phyloP scores from a whole-genome alignment of 352 stramenopile genomes.

The Pythium grandisporangium region DNA sequence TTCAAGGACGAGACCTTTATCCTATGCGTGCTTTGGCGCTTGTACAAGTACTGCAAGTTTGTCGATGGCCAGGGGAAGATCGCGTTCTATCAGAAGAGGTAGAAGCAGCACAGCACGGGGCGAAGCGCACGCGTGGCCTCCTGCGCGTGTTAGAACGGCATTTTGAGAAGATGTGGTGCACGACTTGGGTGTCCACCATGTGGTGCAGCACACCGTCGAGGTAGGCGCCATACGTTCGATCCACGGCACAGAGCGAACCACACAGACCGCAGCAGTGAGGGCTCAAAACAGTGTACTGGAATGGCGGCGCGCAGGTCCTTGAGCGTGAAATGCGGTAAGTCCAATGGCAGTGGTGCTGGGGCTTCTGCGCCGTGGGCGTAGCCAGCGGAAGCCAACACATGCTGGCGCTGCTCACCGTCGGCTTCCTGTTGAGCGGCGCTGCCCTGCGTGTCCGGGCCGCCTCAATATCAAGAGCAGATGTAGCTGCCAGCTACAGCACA shows the following conservation, averaged over 20 bases:
- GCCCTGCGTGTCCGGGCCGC: constrained; percentile 28
- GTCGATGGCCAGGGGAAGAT: constrained; percentile 89
- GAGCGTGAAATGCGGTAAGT: constrained; percentile 80
- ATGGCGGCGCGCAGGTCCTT: constrained; percentile 87
- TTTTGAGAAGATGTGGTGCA: constrained; percentile 99
- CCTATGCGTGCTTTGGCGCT: constrained; percentile 86
- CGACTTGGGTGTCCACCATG: constrained; percentile 97
- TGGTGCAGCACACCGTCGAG: constrained; percentile 97
- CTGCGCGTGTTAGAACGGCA: constrained; percentile 97
- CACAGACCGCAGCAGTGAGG: constrained; percentile 90
- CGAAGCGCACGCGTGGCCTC: constrained; percentile 94
- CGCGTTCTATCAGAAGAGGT: constrained; percentile 91
- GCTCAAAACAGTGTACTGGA: constrained; percentile 95
- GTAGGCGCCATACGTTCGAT: constrained; percentile 94
- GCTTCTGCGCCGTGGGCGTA: constrained; percentile 68
- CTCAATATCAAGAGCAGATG: too few relatives aligned
- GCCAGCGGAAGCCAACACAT: constrained; percentile 43
- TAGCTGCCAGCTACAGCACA: too few relatives aligned
- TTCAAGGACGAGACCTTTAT: constrained; percentile 91
- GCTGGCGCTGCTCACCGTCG: constrained; percentile 26
- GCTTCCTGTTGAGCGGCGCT: constrained; percentile 8
- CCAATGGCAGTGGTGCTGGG: constrained; percentile 70
- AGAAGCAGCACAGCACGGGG: constrained; percentile 91
- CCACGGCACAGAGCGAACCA: constrained; percentile 95
- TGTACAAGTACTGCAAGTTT: constrained; percentile 92